phyloP scores from a whole-genome alignment of 2,329 filamentous ascomycete genomes.

The Thermothelomyces thermophilus region DNA sequence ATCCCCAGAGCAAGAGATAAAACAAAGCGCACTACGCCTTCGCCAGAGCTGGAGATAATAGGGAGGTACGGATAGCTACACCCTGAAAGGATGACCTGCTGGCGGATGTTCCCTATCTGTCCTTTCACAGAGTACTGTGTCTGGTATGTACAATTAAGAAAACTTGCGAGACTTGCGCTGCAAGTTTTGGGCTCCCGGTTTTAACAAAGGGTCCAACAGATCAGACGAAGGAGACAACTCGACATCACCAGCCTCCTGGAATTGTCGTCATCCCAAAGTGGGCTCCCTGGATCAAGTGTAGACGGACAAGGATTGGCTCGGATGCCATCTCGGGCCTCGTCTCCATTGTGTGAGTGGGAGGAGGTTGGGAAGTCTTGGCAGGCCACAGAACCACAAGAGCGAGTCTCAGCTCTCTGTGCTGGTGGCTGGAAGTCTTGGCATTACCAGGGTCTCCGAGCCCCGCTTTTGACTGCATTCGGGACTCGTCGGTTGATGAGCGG shows the following conservation, averaged over 20 bases:
- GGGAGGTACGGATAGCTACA: too few relatives aligned
- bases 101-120: too few relatives aligned
- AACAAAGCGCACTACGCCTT: too few relatives aligned
- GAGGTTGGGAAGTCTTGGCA: background rate
- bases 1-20: background rate
- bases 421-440: slow-evolving; percentile 10
- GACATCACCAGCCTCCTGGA: slow-evolving; percentile 9
- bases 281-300: background rate
- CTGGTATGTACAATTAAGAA: slow-evolving; percentile 6
- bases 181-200: background rate
- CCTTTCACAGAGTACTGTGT: too few relatives aligned
- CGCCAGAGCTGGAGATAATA: too few relatives aligned
- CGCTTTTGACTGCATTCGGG: background rate
- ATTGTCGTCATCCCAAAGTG: slow-evolving; percentile 7
- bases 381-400: too few relatives aligned
- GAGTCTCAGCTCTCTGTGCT: background rate
- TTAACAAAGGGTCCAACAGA: background rate
- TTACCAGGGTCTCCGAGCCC: background rate
- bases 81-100: too few relatives aligned
- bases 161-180: background rate
- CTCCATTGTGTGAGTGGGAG: background rate
- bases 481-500: too few relatives aligned
- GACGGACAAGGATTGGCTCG: slow-evolving; percentile 2
- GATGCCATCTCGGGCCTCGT: background rate
- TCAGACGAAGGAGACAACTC: background rate